These are phyloP conservation scores for Pythium inflatum DNA, from an alignment of 352 stramenopile genomes.

Conservation along the genomic window DNA sequence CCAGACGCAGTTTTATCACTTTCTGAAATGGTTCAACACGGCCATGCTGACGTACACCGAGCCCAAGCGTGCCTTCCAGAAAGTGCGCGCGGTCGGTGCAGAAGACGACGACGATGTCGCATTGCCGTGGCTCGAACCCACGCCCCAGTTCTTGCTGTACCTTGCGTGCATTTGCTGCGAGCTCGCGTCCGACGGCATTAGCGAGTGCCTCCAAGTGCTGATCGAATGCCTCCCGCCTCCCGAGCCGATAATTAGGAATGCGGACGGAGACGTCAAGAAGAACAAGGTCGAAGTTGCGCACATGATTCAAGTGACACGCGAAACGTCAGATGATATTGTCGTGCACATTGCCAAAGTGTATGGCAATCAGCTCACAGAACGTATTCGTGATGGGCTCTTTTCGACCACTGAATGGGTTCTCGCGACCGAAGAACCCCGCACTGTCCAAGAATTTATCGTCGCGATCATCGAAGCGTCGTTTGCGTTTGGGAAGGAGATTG, in stretches of 20 bases:
- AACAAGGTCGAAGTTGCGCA: constrained; percentile 58
- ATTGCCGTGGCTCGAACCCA: constrained; percentile 64
- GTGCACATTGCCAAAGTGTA: constrained; percentile 68
- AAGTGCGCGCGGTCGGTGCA: neutral
- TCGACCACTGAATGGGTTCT: constrained; percentile 52
- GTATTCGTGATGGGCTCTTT: constrained; percentile 46
- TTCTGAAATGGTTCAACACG: constrained; percentile 82
- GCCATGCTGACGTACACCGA: constrained; percentile 72
- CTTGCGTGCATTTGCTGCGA: constrained; percentile 73
- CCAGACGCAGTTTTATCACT: constrained; percentile 79
- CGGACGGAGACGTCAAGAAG: constrained; percentile 19
- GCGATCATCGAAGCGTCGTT: constrained; percentile 63
- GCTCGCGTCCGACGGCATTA: constrained; percentile 64
- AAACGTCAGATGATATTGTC: constrained; percentile 61
- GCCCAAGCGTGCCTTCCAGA: constrained; percentile 60
- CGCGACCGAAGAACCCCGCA: constrained; percentile 68
- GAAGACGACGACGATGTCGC: constrained; percentile 39
- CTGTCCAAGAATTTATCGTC: constrained; percentile 68
- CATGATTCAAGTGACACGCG: constrained; percentile 77
- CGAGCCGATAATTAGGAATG: neutral
- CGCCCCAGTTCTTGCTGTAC: constrained; percentile 72
- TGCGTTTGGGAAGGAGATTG: constrained; percentile 61
- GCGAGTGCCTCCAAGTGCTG: constrained; percentile 68
- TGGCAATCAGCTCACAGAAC: constrained; percentile 54
- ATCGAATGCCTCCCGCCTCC: constrained; percentile 66